phyloP scores from a whole-genome alignment of 345 rosid species.

The Murraya koenigii region DNA sequence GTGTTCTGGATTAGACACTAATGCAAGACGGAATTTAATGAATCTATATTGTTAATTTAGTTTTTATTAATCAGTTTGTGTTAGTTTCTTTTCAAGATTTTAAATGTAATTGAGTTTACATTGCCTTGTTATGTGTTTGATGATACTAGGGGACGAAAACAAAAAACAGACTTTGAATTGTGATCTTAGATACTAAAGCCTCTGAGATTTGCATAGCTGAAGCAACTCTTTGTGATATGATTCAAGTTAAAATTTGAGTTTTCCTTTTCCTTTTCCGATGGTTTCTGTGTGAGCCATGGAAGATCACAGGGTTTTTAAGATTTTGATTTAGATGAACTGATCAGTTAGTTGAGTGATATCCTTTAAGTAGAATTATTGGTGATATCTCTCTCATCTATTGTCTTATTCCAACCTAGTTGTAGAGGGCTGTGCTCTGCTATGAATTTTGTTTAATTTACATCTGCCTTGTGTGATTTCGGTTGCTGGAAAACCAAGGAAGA shows the following conservation, averaged over 20 bases:
- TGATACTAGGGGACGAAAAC: not conserved
- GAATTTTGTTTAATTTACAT: not conserved
- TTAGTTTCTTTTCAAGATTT: not conserved
- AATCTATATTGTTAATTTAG: not conserved
- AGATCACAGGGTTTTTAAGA: not conserved
- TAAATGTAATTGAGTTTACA: not conserved
- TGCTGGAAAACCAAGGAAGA: not conserved
- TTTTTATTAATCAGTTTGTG: not conserved
- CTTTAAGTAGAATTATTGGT: too few species aligned
- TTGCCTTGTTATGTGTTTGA: not conserved
- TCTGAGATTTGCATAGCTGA: not conserved
- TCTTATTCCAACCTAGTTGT: not conserved
- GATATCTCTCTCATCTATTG: not conserved
- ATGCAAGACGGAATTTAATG: not conserved
- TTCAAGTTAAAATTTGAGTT: not conserved
- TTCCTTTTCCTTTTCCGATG: not conserved
- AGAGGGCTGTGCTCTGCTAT: not conserved
- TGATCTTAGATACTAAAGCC: not conserved
- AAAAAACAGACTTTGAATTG: not conserved
- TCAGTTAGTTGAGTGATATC: not conserved
- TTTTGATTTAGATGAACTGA: not conserved
- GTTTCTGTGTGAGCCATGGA: not conserved
- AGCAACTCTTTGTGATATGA: not conserved
- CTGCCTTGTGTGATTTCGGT: not conserved
- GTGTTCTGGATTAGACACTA: not conserved